Percentiles rank a stretch among this genome's conserved stretches.
Evolutionary conservation across 2,329 filamentous ascomycete genomes (phyloP).

Genomic region (Penicillium frequentans): DNA sequence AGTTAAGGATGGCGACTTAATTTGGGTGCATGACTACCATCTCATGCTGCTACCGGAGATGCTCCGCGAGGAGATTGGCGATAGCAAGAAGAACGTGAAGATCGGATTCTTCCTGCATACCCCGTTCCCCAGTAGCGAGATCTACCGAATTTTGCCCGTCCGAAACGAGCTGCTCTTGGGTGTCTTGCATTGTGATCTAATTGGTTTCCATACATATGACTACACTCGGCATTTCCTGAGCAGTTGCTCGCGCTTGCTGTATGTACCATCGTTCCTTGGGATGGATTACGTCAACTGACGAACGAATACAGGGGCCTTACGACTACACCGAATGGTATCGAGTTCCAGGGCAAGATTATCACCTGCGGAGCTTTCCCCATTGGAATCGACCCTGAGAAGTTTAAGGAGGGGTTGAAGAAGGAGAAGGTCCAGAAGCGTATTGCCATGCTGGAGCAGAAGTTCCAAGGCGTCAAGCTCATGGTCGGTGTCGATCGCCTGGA

Average conservation of each 20-base stretch:
- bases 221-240: constrained; percentile 98
- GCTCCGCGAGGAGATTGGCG: constrained; percentile 84
- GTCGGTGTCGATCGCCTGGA: constrained; percentile 95
- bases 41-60: constrained; percentile 95
- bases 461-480: constrained; percentile 93
- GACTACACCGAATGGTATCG: constrained; percentile 90
- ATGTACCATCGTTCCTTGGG: constrained; percentile 31
- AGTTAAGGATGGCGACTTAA: constrained; percentile 87
- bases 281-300: not conserved
- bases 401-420: constrained; percentile 82
- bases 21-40: constrained; percentile 99
- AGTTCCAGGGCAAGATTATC: constrained; percentile 84
- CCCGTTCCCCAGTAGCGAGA: constrained; percentile 93
- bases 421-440: constrained; percentile 87
- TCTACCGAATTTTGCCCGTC: constrained; percentile 92
- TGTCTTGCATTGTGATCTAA: constrained; percentile 87
- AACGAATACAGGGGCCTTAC: constrained; percentile 40
- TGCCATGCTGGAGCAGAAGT: constrained; percentile 79
- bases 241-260: constrained; percentile 91
- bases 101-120: constrained; percentile 99
- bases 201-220: constrained; percentile 98
- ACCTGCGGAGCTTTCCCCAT: constrained; percentile 96
- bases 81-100: constrained; percentile 84
- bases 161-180: constrained; percentile 84
- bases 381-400: constrained; percentile 96